Percentiles rank a stretch among this genome's conserved stretches.
Evolutionary conservation across 176 grass and related monocot species (phyloP).

Genomic region (Oryza glumipatula): DNA sequence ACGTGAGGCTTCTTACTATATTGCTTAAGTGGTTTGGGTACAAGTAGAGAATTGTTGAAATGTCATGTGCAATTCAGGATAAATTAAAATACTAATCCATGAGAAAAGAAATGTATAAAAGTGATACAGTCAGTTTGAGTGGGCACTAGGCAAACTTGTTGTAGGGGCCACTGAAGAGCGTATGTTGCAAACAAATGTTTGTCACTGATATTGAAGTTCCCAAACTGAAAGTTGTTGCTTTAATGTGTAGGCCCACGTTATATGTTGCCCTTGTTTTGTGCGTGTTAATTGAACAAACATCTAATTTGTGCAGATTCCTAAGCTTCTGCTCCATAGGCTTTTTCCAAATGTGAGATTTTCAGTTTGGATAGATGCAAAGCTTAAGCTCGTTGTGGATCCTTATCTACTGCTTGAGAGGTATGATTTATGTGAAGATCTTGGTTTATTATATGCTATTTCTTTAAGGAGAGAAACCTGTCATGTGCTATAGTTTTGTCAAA

Average conservation of each 20-base stretch:
- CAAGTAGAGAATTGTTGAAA: conserved; percentile 10
- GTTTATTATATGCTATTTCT: conserved; percentile 16
- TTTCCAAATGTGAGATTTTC: conserved; percentile 93
- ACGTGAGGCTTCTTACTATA: conserved; percentile 10
- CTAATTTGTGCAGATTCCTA: conserved; percentile 74
- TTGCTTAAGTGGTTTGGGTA: background rate
- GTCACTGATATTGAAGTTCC: background rate
- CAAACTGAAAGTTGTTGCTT: background rate
- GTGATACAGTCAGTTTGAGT: background rate
- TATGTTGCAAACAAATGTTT: conserved; percentile 23
- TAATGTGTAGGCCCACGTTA: background rate
- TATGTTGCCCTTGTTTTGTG: conserved; percentile 1
- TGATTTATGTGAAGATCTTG: conserved; percentile 38
- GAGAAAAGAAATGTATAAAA: background rate
- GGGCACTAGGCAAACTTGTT: background rate
- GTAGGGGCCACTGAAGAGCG: background rate
- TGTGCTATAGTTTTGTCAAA: background rate
- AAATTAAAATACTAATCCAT: background rate
- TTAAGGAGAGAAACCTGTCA: background rate
- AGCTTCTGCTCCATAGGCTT: conserved; percentile 96
- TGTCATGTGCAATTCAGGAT: background rate
- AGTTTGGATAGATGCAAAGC: conserved; percentile 97
- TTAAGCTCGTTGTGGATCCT: conserved; percentile 82
- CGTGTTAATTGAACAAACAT: conserved; percentile 35
- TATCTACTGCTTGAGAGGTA: conserved; percentile 97